Percentiles rank a stretch among this genome's conserved stretches.
Evolutionary conservation across 768 basidiomycete genomes (phyloP).

Genomic region (Leucosporidium yakuticum): DNA sequence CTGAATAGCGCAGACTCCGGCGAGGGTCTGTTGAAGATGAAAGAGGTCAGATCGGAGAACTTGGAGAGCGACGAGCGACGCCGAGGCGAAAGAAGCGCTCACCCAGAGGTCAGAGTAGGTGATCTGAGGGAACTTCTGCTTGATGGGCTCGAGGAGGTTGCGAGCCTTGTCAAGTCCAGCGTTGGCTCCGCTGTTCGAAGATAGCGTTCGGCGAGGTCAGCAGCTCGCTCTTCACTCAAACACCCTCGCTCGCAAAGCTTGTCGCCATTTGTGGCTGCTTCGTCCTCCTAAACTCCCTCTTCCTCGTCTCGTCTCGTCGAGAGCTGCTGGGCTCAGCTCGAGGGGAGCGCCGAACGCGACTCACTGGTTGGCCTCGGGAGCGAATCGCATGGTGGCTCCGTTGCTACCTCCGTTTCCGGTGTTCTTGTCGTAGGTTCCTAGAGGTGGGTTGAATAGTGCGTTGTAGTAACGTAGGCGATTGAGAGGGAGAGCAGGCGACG

Average conservation of each 20-base stretch:
- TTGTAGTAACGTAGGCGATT: too few species aligned
- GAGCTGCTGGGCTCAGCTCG: too few species aligned
- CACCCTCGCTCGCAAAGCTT: too few species aligned
- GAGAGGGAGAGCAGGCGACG: too few species aligned
- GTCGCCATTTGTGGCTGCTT: not conserved
- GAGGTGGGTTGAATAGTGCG: too few species aligned
- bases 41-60: not conserved
- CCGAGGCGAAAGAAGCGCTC: not conserved
- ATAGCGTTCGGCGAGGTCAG: constrained; percentile 1
- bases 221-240: not conserved
- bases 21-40: constrained; percentile 57
- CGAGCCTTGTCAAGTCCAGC: constrained; percentile 76
- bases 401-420: constrained; percentile 59
- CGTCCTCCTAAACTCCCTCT: too few species aligned
- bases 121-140: constrained; percentile 85
- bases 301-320: too few species aligned
- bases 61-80: too few species aligned
- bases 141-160: constrained; percentile 68
- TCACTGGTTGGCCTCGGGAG: constrained; percentile 69
- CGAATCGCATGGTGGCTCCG: constrained; percentile 97
- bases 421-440: constrained; percentile 33
- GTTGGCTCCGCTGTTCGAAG: constrained; percentile 59
- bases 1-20: constrained; percentile 78
- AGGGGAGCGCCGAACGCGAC: too few species aligned
- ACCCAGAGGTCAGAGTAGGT: constrained; percentile 84